phyloP scores from a whole-genome alignment of 805 yeast genomes.

The Saccharomycopsis fibuligera region DNA sequence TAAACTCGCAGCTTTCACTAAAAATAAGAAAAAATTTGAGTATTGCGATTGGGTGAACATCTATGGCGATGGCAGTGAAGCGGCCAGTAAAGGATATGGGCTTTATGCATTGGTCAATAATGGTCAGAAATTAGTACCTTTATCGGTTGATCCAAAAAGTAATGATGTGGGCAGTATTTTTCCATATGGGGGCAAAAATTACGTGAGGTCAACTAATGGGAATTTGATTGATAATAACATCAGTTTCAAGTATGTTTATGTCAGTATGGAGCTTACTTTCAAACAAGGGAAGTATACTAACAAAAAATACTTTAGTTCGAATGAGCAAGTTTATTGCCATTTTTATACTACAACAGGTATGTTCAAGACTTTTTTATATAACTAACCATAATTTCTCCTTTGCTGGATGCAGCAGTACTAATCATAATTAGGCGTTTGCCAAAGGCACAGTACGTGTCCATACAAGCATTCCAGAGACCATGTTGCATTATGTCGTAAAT shows the following conservation, averaged over 20 bases:
- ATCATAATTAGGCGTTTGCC: slow-evolving; percentile 42
- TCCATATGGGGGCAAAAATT: slow-evolving; percentile 31
- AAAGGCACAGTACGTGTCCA: slow-evolving; percentile 44
- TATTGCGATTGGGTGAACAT: slow-evolving; percentile 40
- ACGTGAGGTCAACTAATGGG: slow-evolving; percentile 28
- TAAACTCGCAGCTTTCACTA: slow-evolving; percentile 23
- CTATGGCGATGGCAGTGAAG: slow-evolving; percentile 27
- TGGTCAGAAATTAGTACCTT: slow-evolving; percentile 37
- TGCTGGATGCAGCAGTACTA: too few relatives aligned
- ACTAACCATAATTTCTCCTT: slow-evolving; percentile 17
- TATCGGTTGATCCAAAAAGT: slow-evolving; percentile 25
- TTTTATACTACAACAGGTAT: slow-evolving; percentile 19
- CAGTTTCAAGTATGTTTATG: slow-evolving; percentile 7
- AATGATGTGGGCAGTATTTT: slow-evolving; percentile 22
- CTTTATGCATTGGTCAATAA: slow-evolving; percentile 36
- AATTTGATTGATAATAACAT: slow-evolving; percentile 23
- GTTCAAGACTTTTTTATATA: background rate
- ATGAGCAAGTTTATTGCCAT: slow-evolving; percentile 9
- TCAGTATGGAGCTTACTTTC: too few relatives aligned
- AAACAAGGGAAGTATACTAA: background rate
- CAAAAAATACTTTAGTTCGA: background rate
- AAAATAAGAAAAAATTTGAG: slow-evolving; percentile 34
- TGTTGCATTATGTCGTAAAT: slow-evolving; percentile 49
- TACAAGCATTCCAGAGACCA: slow-evolving; percentile 46
- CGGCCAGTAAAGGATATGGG: slow-evolving; percentile 9